These are phyloP conservation scores for Polychytrium aggregatum DNA, from an alignment of 192 early-diverging fungal genomes.

Conservation along the genomic window DNA sequence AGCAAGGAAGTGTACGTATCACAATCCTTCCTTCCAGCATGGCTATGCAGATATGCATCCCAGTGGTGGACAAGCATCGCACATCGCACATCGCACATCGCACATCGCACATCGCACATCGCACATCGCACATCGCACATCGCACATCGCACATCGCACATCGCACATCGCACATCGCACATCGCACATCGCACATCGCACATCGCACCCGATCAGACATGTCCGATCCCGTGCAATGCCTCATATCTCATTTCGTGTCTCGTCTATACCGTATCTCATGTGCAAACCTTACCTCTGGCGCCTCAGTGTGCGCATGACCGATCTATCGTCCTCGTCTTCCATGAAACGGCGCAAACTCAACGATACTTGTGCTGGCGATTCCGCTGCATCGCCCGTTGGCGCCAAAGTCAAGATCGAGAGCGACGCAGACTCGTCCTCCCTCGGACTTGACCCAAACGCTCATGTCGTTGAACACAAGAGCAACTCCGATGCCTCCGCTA, in stretches of 20 bases:
- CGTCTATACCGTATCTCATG: no score
- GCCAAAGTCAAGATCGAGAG: constrained; percentile 15
- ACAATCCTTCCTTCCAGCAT: not conserved
- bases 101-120: no score
- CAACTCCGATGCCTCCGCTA: constrained; percentile 11
- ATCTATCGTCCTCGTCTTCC: constrained; percentile 30
- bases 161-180: no score
- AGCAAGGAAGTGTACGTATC: constrained; percentile 57
- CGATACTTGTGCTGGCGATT: not conserved
- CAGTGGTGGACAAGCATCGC: no score
- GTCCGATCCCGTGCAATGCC: no score
- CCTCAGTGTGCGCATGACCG: constrained; percentile 25
- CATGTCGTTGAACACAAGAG: constrained; percentile 44
- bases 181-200: no score
- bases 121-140: no score
- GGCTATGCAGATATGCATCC: no score
- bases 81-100: no score
- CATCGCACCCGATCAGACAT: no score
- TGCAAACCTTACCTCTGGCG: not conserved
- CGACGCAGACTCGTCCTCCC: constrained; percentile 8
- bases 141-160: no score
- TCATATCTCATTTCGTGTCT: no score
- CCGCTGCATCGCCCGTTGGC: not conserved
- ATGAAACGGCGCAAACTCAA: constrained; percentile 21
- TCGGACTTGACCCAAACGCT: constrained; percentile 1